Evolutionary conservation across 2,329 filamentous ascomycete species (phyloP).

Genomic region (Nigrograna mackinnonii): DNA sequence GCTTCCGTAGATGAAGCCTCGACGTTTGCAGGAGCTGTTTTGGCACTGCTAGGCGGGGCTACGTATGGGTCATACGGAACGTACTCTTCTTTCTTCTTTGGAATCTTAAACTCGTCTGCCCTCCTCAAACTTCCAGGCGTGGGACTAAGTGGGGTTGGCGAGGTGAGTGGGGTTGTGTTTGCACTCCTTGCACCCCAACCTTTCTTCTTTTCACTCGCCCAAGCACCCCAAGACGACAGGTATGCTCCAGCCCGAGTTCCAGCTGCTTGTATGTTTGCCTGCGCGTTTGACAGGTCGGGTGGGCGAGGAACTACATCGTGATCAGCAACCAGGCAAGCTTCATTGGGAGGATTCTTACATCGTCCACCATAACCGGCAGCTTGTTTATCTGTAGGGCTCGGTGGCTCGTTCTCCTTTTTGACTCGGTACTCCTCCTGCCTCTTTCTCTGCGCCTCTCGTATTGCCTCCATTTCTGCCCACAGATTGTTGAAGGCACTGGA

Average conservation of each 20-base stretch:
- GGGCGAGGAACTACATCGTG: slow-evolving; percentile 25
- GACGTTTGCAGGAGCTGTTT: slow-evolving; percentile 12
- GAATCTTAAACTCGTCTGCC: slow-evolving; percentile 28
- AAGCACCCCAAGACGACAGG: slow-evolving; percentile 65
- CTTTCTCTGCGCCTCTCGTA: slow-evolving; percentile 73
- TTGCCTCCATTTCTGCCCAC: slow-evolving; percentile 85
- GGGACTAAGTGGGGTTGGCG: slow-evolving; percentile 22
- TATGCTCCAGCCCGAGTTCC: slow-evolving; percentile 63
- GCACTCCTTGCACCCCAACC: slow-evolving; percentile 29
- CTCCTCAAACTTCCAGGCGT: slow-evolving; percentile 26
- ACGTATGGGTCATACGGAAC: neutral
- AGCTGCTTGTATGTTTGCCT: slow-evolving; percentile 58
- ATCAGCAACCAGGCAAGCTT: neutral
- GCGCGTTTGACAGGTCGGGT: slow-evolving; percentile 57
- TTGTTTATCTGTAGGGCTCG: slow-evolving; percentile 7
- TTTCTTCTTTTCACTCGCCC: slow-evolving; percentile 74
- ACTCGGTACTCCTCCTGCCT: slow-evolving; percentile 60
- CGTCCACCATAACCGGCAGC: slow-evolving; percentile 12
- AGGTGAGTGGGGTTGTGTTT: slow-evolving; percentile 20
- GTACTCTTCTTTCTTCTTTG: slow-evolving; percentile 15
- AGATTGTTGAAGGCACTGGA: slow-evolving; percentile 84
- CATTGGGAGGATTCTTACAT: slow-evolving; percentile 21
- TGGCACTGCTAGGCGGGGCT: slow-evolving; percentile 9
- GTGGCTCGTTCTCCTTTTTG: slow-evolving; percentile 34
- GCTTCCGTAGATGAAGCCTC: slow-evolving; percentile 4